A percentile compares a stretch with the other conserved stretches of the same genome.
phyloP scores from a whole-genome alignment of 345 rosid species.

The Eucalyptus pauciflora region DNA sequence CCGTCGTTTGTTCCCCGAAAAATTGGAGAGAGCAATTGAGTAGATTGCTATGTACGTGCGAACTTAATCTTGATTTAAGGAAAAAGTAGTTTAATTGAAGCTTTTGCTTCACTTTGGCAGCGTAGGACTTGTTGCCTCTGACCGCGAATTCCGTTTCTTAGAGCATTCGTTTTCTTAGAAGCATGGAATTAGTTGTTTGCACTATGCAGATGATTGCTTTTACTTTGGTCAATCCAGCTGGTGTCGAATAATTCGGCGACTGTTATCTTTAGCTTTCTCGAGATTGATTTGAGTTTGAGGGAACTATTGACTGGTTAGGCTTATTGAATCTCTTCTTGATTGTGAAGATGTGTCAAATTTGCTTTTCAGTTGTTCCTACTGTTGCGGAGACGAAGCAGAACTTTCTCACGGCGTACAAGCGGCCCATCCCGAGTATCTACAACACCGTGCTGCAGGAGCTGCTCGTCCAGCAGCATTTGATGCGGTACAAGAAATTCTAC shows the following conservation, averaged over 20 bases:
- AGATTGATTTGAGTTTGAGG: background rate
- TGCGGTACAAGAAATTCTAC: slow-evolving; percentile 76
- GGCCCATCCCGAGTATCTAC: slow-evolving; percentile 92
- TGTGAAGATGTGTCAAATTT: background rate
- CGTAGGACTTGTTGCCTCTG: background rate
- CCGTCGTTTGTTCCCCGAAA: background rate
- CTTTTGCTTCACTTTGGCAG: background rate
- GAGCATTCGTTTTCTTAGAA: background rate
- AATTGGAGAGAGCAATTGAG: background rate
- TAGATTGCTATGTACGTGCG: background rate
- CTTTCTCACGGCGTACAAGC: slow-evolving; percentile 71
- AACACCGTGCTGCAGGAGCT: slow-evolving; percentile 80
- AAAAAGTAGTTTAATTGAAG: background rate
- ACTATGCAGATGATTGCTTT: background rate
- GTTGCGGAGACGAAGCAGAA: slow-evolving; percentile 79
- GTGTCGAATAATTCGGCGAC: background rate
- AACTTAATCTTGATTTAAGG: background rate
- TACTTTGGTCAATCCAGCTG: background rate
- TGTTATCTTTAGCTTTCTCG: background rate
- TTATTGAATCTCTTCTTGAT: background rate
- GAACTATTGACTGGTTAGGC: background rate
- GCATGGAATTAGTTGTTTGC: background rate
- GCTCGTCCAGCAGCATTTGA: slow-evolving; percentile 93
- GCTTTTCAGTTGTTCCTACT: slow-evolving; percentile 60
- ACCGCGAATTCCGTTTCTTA: background rate